These are phyloP conservation scores for Carex littledalei DNA, from an alignment of 176 grass and related monocot species.

Conservation along the genomic window DNA sequence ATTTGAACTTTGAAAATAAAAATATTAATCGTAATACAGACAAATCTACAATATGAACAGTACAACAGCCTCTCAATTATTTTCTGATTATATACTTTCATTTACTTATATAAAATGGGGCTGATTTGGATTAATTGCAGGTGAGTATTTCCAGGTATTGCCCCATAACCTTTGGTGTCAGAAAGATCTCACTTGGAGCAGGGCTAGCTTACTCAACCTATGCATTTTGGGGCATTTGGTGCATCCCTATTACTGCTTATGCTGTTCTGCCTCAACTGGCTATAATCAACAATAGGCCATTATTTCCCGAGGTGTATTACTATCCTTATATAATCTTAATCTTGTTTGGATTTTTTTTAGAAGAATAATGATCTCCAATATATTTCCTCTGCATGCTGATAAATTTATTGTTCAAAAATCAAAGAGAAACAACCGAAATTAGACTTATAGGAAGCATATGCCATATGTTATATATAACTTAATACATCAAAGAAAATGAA, in stretches of 20 bases:
- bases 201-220: conserved; percentile 20
- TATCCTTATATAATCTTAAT: background rate
- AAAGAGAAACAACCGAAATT: too few species aligned
- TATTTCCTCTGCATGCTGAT: too few species aligned
- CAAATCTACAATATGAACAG: too few species aligned
- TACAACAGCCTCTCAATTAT: background rate
- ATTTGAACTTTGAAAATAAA: too few species aligned
- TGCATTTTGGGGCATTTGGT: conserved; percentile 23
- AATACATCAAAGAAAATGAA: too few species aligned
- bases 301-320: conserved; percentile 33
- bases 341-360: background rate
- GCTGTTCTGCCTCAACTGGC: conserved; percentile 35
- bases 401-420: too few species aligned
- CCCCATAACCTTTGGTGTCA: conserved; percentile 24
- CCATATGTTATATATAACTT: too few species aligned
- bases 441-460: too few species aligned
- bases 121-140: conserved; percentile 1
- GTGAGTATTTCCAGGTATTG: conserved; percentile 23
- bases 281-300: conserved; percentile 20
- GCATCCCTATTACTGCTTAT: conserved; percentile 23
- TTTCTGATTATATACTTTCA: background rate
- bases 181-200: conserved; percentile 7
- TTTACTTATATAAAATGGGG: background rate
- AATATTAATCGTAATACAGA: too few species aligned
- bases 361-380: too few species aligned